Conservation (phyloP, 2,329 filamentous ascomycete genomes). For the Clarireedia hainanense region DNA sequence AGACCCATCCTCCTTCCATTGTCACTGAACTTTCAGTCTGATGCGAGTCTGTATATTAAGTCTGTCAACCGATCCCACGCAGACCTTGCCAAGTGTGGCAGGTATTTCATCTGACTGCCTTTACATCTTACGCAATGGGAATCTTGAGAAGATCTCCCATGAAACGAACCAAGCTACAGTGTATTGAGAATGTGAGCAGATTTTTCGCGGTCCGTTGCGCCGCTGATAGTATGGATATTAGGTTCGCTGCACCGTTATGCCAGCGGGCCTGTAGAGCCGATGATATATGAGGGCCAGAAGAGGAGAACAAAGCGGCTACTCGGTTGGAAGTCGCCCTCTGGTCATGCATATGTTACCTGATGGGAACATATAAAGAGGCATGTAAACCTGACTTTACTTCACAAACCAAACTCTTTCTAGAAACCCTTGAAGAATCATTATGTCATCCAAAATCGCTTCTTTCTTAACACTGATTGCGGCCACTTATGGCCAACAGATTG, state of each 20-base stretch:
- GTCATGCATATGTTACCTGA: background rate
- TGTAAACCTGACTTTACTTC: background rate
- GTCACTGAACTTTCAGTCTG: background rate
- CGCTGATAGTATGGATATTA: background rate
- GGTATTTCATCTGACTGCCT: too few relatives aligned
- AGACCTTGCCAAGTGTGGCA: too few relatives aligned
- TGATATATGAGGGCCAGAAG: background rate
- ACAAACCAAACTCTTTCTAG: background rate
- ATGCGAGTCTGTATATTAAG: background rate
- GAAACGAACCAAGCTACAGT: background rate
- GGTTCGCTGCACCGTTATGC: background rate
- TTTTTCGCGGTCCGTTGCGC: background rate
- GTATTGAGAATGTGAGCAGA: background rate
- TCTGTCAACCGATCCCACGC: too few relatives aligned
- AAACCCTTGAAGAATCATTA: background rate
- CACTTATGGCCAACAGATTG: constrained; percentile 40
- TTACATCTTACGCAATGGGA: too few relatives aligned
- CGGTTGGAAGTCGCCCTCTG: background rate
- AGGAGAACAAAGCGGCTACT: background rate
- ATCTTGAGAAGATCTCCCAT: too few relatives aligned
- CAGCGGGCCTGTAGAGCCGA: constrained; percentile 2
- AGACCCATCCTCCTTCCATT: background rate
- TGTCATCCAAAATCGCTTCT: constrained; percentile 23
- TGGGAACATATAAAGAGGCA: background rate
- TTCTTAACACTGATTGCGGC: constrained; percentile 35